phyloP scores from a whole-genome alignment of 73 alveolate genomes.

The Loxodes magnus region DNA sequence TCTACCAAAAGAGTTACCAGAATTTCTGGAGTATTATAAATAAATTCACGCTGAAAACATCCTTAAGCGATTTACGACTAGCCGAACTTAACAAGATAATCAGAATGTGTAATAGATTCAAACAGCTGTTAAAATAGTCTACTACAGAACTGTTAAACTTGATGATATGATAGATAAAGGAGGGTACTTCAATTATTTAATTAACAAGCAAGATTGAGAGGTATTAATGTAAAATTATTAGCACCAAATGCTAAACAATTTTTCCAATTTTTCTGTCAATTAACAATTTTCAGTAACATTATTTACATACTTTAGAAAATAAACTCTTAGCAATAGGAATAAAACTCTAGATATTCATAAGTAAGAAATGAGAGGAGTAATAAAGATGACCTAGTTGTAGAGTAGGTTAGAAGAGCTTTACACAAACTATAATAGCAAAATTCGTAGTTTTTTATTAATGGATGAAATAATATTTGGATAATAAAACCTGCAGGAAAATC shows the following conservation, averaged over 20 bases:
- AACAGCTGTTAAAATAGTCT: too few species aligned
- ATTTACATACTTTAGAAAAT: not conserved
- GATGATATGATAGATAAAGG: too few species aligned
- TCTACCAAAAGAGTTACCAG: slow-evolving; percentile 52
- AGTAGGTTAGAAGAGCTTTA: slow-evolving; percentile 38
- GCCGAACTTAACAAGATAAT: slow-evolving; percentile 20
- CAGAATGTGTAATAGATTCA: too few species aligned
- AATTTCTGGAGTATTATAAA: slow-evolving; percentile 67
- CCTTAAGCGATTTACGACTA: slow-evolving; percentile 22
- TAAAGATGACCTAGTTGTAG: slow-evolving; percentile 9
- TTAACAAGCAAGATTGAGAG: too few species aligned
- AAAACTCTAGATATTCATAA: not conserved
- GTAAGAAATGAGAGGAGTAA: slow-evolving; percentile 5
- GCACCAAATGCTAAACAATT: too few species aligned
- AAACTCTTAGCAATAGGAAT: not conserved
- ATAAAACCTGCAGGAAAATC: slow-evolving; percentile 57
- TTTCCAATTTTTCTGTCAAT: not conserved
- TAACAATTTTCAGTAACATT: not conserved
- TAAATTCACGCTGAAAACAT: slow-evolving; percentile 35
- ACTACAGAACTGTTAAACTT: too few species aligned
- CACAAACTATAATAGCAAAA: slow-evolving; percentile 6
- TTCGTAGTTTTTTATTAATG: slow-evolving; percentile 29
- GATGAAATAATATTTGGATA: slow-evolving; percentile 59
- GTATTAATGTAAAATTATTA: too few species aligned
- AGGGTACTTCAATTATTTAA: too few species aligned